Base-by-base conservation (phyloP, 208 protist genomes). In the Phytomonas sp. region DNA sequence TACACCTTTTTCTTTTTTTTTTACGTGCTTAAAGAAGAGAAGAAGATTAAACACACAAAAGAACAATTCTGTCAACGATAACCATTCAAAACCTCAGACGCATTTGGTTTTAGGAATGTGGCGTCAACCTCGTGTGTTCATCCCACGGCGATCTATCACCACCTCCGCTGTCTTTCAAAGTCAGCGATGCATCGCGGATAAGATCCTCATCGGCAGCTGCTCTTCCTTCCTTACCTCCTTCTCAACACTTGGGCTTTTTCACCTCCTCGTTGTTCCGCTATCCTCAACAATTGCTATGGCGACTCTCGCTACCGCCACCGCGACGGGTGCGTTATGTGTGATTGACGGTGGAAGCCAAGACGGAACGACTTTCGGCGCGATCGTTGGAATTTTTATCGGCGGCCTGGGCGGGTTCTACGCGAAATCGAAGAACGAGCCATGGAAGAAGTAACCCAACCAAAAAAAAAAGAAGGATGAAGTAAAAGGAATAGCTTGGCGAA, bases 381-480 rank as follows among this genome's bases (percentile, higher is more conserved):
- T 96, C 37, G 60, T 86, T 17, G 91, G 91, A 28, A 74, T 93
- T 30, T 84, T 96, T 36, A 74, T 93, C 63, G 91, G 88, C 8
- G 88, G 75, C 17, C 88, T 94, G 70, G 91, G 91, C 15, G 85
- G 91, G 34, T 93, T 79, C 78, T 94, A 94, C 82, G 85, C 85
- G 32, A 96, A 96, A 76, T 89, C 88, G 7, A 77, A 83, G 71
- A 91, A 87, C 62, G 88, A 96, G 79, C 91, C 91, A 43, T 96
- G 91, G 91, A 75, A 88, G 2, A 94, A 96, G 80, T 96, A 79
- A 78, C 11, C 1, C 33, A 34, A 34, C 1, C 1, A 34, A 34
- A 34, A 34, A 34, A 34, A 7, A 6, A 34, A 34, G 33, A 34
- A 6, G 6, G 33, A 34, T 34, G 33, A 34, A 34, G 1, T 7